A percentile compares a stretch with the other conserved stretches of the same genome.
Conservation (phyloP, 306 rosid genomes). For the Pterocarpus macrocarpus region DNA sequence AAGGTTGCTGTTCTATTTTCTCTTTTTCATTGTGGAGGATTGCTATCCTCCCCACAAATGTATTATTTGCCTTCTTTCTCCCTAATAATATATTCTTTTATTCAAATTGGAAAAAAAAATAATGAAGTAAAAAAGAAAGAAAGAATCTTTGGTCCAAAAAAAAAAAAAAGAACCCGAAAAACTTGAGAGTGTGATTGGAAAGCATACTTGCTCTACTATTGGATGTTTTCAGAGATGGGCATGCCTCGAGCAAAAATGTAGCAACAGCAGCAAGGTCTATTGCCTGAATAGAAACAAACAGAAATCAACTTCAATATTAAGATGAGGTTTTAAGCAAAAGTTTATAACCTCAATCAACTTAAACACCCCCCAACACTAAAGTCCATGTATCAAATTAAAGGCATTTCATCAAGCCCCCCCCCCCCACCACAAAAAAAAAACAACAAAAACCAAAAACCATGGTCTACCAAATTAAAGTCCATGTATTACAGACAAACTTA, state of each 20-base stretch:
- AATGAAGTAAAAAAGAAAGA: neutral
- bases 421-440: neutral
- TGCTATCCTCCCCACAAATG: neutral
- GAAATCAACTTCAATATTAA: neutral
- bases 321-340: neutral
- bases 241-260: slow-evolving; percentile 69
- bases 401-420: no score
- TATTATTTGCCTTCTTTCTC: slow-evolving; percentile 21
- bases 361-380: no score
- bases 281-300: slow-evolving; percentile 56
- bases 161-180: neutral
- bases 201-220: slow-evolving; percentile 57
- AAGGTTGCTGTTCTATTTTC: neutral
- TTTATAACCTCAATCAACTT: neutral
- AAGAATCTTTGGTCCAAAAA: neutral
- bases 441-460: no score
- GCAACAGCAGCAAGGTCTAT: slow-evolving; percentile 72
- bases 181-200: neutral
- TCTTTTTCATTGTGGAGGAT: neutral
- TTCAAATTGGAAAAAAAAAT: neutral
- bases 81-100: slow-evolving; percentile 9
- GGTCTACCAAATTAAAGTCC: slow-evolving; percentile 22
- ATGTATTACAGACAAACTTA: neutral
- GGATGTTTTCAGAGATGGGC: slow-evolving; percentile 68
- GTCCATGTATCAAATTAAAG: no score